These are phyloP conservation scores for Quercus cerris DNA, from an alignment of 306 rosid species.

Conservation along the genomic window DNA sequence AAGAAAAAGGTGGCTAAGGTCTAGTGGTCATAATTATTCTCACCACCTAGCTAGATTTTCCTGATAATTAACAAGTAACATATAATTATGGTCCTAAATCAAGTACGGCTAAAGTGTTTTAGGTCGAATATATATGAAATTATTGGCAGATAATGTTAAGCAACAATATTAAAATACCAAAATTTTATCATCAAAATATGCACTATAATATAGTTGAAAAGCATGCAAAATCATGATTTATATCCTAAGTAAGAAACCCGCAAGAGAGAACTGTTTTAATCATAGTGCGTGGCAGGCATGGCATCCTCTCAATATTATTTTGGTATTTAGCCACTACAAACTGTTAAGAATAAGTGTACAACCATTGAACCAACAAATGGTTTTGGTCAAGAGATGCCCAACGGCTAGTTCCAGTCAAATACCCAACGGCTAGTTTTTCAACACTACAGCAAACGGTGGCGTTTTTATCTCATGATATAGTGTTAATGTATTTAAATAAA, in stretches of 20 bases:
- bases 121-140: background rate
- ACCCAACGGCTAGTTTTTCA: no score
- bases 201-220: background rate
- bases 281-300: background rate
- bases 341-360: no score
- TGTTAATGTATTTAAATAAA: no score
- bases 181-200: background rate
- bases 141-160: background rate
- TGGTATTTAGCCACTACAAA: background rate
- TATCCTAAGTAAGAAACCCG: background rate
- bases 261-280: background rate
- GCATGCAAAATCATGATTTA: background rate
- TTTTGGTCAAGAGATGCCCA: no score
- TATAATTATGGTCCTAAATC: no score
- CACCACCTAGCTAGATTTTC: background rate
- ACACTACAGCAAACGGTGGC: no score
- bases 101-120: no score
- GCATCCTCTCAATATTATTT: background rate
- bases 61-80: no score
- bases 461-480: no score
- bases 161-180: background rate
- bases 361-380: no score
- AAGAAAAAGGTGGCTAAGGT: no score
- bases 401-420: no score
- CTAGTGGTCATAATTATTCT: background rate